Evolutionary conservation across 2,329 filamentous ascomycete species (phyloP).

Genomic region (Didymella glomerata): DNA sequence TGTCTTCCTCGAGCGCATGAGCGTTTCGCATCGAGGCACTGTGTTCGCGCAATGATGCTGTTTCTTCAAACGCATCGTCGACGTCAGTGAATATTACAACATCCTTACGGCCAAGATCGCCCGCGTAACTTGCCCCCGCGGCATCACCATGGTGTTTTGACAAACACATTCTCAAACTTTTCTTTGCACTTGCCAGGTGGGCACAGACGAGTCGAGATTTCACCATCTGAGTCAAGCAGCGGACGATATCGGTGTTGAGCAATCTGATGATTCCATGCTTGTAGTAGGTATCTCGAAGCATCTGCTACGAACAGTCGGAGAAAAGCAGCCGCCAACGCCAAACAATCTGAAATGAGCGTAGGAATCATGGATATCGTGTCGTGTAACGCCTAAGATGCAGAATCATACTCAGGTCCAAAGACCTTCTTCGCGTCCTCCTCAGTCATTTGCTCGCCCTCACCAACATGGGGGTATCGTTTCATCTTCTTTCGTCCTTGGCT

Average conservation of each 20-base stretch:
- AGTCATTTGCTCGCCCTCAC: constrained; percentile 53
- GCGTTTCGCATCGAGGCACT: background rate
- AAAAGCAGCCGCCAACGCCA: constrained; percentile 6
- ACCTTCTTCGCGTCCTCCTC: constrained; percentile 43
- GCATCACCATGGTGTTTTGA: constrained; percentile 5
- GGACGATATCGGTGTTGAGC: constrained; percentile 6
- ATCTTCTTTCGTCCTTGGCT: constrained; percentile 48
- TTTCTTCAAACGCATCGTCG: background rate
- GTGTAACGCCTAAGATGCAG: constrained; percentile 27
- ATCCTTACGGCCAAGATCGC: constrained; percentile 20
- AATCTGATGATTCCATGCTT: background rate
- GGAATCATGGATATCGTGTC: constrained; percentile 17
- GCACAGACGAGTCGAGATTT: background rate
- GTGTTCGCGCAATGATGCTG: background rate
- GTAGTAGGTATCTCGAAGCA: constrained; percentile 11
- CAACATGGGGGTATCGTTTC: constrained; percentile 53
- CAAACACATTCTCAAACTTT: constrained; percentile 4
- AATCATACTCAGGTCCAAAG: constrained; percentile 39
- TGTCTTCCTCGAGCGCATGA: background rate
- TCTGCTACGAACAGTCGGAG: background rate
- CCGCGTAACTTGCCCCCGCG: constrained; percentile 17
- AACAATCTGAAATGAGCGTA: background rate
- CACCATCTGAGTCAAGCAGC: background rate
- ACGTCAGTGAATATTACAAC: constrained; percentile 7
- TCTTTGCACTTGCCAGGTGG: background rate